Evolutionary conservation across 2,329 filamentous ascomycete genomes (phyloP).

Genomic region (Botrytis sinoallii): DNA sequence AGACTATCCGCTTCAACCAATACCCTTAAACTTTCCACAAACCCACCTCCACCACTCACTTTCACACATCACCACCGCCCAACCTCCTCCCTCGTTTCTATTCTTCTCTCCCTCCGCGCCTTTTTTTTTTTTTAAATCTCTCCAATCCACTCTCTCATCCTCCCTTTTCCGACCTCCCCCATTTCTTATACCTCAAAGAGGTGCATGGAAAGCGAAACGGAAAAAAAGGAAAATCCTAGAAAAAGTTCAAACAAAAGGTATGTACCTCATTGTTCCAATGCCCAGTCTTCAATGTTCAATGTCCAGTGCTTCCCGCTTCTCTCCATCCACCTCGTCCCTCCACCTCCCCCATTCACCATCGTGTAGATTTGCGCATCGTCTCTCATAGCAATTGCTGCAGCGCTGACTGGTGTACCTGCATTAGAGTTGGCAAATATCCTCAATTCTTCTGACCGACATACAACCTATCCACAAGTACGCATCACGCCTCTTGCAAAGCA

Average conservation of each 20-base stretch:
- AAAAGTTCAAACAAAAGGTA: conserved; percentile 26
- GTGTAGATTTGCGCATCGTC: conserved; percentile 22
- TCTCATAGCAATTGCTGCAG: conserved; percentile 33
- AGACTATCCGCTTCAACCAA: conserved; percentile 15
- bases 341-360: conserved; percentile 17
- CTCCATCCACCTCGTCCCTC: conserved; percentile 20
- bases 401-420: conserved; percentile 39
- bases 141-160: conserved; percentile 35
- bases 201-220: conserved; percentile 22
- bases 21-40: conserved; percentile 20
- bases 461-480: conserved; percentile 22
- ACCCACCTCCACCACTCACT: conserved; percentile 29
- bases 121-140: conserved; percentile 24
- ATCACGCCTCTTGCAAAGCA: conserved; percentile 20
- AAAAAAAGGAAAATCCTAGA: not conserved
- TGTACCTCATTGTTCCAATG: conserved; percentile 22
- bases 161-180: conserved; percentile 30
- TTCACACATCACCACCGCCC: conserved; percentile 31
- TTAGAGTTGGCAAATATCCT: conserved; percentile 37
- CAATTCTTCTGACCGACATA: conserved; percentile 29
- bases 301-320: conserved; percentile 28
- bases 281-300: conserved; percentile 16
- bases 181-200: conserved; percentile 29
- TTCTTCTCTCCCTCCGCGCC: conserved; percentile 23
- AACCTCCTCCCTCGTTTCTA: conserved; percentile 27